Evolutionary conservation across 192 early-diverging fungal species (phyloP), one percentile per base, ranked within the genome.

Genomic region (Jimgerdemannia flammicorona): DNA sequence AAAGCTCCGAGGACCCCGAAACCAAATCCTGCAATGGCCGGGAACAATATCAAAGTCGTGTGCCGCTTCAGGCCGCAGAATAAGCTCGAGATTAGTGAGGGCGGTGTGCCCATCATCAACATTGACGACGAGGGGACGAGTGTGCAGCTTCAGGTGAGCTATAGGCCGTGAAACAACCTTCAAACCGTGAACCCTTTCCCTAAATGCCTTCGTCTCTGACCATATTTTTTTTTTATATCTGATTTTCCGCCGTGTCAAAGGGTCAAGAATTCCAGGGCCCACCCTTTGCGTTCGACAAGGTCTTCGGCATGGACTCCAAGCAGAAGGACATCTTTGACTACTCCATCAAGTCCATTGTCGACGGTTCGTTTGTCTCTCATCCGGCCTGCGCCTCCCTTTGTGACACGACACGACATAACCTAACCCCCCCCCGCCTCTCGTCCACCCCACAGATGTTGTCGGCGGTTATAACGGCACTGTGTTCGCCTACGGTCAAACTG

Each of bases 401-500:
- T 59, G 49, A 59, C 67, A 68, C 67, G 29, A 19, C 9, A 14
- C 64, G 19, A 65, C 14, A 18, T 65, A 19, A 19, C 18, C 9
- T 40, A 19, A 68, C 67, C 7, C 40, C 67, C 7, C 40, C 9
- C 67, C 9, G 7, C 18, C 19, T 40, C 7, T 41, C 18, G 6
- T 68, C 6, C 7, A 68, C 6, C n/a, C 29, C 29, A 14, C 70
- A 76, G 73, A 80, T 70, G 73, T 81, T 44, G 65, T 79, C 41
- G 72, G 77, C 43, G 97, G 98, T 73, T 99, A 99, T 86, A 98
- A 99, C 84, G 96, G 97, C 66, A 99, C 97, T 6, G 97, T 99
- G 39, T 99, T 99, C 80, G 97, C 97, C 44, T 99, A 99, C 81
- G 98, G 98, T 79, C 98, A 99, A 82, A 98, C 97, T 8, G 98